Evolutionary conservation across 176 grass and related monocot genomes (phyloP).

Genomic region (Cymbopogon citratus): DNA sequence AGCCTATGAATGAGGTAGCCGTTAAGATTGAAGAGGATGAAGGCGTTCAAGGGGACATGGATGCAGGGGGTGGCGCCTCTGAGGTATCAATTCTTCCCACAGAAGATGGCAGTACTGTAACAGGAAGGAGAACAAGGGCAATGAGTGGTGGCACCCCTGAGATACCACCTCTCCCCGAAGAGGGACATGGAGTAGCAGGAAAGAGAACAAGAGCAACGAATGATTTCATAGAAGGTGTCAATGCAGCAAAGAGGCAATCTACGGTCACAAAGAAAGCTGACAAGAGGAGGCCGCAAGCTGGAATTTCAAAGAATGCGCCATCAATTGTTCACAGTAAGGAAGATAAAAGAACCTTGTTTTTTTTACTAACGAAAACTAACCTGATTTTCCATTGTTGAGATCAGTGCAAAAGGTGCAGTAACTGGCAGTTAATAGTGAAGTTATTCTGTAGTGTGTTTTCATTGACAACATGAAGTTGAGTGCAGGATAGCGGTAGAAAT

Average conservation of each 20-base stretch:
- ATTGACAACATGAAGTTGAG: neutral
- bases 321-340: neutral
- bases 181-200: neutral
- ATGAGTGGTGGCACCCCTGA: neutral
- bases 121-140: neutral
- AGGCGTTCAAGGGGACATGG: neutral
- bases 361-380: neutral
- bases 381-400: neutral
- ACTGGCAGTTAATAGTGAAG: neutral
- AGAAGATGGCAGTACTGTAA: neutral
- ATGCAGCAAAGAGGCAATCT: conserved; percentile 1
- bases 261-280: neutral
- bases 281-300: conserved; percentile 4
- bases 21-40: conserved; percentile 17
- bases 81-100: neutral
- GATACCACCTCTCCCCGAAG: neutral
- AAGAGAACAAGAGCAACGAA: conserved; percentile 16
- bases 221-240: neutral
- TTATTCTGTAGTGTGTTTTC: conserved; percentile 10
- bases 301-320: conserved; percentile 16
- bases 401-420: neutral
- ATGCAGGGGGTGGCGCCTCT: neutral
- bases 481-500: conserved; percentile 15
- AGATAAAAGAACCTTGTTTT: conserved; percentile 18
- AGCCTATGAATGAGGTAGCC: neutral